These are phyloP conservation scores for Fagus crenata DNA, from an alignment of 306 rosid genomes.

Conservation along the genomic window DNA sequence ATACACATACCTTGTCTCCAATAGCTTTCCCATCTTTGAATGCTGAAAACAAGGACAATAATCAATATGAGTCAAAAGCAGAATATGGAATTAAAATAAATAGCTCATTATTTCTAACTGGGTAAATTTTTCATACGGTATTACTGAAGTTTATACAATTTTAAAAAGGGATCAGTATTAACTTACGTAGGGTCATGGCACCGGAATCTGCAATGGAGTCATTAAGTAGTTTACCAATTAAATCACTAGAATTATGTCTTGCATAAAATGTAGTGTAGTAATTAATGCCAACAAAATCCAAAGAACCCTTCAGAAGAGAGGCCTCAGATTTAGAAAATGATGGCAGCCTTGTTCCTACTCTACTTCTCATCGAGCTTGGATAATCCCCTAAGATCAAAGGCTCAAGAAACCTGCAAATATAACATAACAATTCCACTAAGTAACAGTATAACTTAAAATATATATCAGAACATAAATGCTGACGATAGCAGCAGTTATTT, in stretches of 20 bases:
- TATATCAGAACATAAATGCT: no score
- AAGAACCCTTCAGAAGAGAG: conserved; percentile 58
- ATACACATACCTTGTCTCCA: conserved; percentile 61
- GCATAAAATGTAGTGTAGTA: conserved; percentile 88
- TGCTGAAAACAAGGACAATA: conserved; percentile 51
- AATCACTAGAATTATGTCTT: conserved; percentile 25
- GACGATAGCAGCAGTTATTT: not conserved
- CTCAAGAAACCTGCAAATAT: conserved; percentile 59
- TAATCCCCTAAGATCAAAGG: conserved; percentile 79
- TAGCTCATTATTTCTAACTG: not conserved
- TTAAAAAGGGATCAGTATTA: not conserved
- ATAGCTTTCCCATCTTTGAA: conserved; percentile 61
- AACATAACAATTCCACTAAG: not conserved
- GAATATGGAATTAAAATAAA: not conserved
- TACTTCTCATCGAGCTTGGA: conserved; percentile 69
- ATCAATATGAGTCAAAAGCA: not conserved
- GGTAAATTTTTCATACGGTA: not conserved
- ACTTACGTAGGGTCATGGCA: conserved; percentile 73
- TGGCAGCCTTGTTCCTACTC: conserved; percentile 62
- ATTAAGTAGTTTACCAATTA: conserved; percentile 36
- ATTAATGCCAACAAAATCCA: conserved; percentile 92
- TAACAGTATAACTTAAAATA: not conserved
- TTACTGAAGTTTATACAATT: not conserved
- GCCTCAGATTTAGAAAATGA: conserved; percentile 49
- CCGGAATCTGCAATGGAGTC: conserved; percentile 70